phyloP scores from a whole-genome alignment of 2,329 filamentous ascomycete genomes.

The Cladorrhinum sp. region DNA sequence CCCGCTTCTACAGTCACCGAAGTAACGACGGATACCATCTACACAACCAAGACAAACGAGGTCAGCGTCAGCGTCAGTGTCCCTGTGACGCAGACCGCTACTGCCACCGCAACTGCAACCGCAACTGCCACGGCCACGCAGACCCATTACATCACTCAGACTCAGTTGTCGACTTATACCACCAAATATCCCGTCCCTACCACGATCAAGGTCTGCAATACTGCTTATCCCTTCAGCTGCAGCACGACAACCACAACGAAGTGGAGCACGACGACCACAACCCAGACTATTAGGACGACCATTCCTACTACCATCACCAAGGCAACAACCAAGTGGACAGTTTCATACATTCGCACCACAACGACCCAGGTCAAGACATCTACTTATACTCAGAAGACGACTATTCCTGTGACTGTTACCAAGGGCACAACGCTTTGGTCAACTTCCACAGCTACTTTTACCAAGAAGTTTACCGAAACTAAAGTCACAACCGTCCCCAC shows the following conservation, averaged over 20 bases:
- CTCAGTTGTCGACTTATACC: conserved; percentile 16
- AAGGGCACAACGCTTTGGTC: conserved; percentile 11
- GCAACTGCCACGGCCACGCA: conserved; percentile 6
- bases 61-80: conserved; percentile 8
- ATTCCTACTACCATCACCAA: conserved; percentile 13
- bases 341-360: conserved; percentile 1
- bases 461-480: conserved; percentile 5
- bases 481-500: conserved; percentile 9
- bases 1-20: conserved; percentile 2
- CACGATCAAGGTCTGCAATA: conserved; percentile 23
- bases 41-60: conserved; percentile 13
- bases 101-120: not conserved
- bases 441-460: conserved; percentile 9
- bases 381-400: conserved; percentile 10
- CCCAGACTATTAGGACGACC: conserved; percentile 4
- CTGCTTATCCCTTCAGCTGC: conserved; percentile 14
- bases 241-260: conserved; percentile 22
- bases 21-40: not conserved
- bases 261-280: conserved; percentile 17
- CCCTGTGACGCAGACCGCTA: not conserved
- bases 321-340: conserved; percentile 6
- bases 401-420: conserved; percentile 5
- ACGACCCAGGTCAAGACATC: not conserved
- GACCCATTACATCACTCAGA: conserved; percentile 19
- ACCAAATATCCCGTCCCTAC: conserved; percentile 24